Conservation (phyloP, 139 green algal genomes). For the Picochlorum sp. region DNA sequence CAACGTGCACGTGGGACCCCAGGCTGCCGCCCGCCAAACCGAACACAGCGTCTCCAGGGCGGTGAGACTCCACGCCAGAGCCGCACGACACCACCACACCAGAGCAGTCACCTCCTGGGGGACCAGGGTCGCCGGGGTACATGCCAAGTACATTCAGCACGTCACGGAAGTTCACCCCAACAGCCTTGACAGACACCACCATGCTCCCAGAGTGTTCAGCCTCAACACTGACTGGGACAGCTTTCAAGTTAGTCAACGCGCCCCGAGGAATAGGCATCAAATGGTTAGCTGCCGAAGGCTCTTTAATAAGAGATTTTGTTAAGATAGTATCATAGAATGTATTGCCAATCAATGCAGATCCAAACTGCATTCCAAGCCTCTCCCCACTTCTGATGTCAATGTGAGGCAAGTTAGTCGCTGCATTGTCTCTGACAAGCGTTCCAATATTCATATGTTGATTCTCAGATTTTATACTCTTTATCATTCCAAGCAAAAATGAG, state of each 20-base stretch:
- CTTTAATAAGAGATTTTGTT: neutral
- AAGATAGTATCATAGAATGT: neutral
- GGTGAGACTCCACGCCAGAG: neutral
- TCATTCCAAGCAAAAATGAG: neutral
- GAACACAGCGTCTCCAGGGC: slow-evolving; percentile 47
- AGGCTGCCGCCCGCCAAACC: slow-evolving; percentile 62
- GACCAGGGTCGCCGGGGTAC: slow-evolving; percentile 39
- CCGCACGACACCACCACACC: slow-evolving; percentile 32
- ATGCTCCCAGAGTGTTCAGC: slow-evolving; percentile 5
- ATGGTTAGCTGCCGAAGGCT: slow-evolving; percentile 13
- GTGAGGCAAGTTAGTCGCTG: neutral
- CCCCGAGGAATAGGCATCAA: slow-evolving; percentile 29
- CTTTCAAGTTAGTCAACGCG: slow-evolving; percentile 21
- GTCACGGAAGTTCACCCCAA: slow-evolving; percentile 53
- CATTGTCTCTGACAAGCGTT: neutral
- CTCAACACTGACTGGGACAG: slow-evolving; percentile 4
- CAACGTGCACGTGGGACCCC: slow-evolving; percentile 51
- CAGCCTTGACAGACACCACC: slow-evolving; percentile 29
- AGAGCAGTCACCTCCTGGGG: slow-evolving; percentile 44
- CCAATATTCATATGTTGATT: neutral
- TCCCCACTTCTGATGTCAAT: neutral
- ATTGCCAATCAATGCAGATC: neutral
- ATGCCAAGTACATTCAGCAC: slow-evolving; percentile 58
- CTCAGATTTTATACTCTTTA: neutral
- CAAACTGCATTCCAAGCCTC: neutral